Percentiles rank a stretch among this genome's conserved stretches.
Evolutionary conservation across 1,284 basidiomycete species (phyloP).

Genomic region (Cryptococcus depauperatus): DNA sequence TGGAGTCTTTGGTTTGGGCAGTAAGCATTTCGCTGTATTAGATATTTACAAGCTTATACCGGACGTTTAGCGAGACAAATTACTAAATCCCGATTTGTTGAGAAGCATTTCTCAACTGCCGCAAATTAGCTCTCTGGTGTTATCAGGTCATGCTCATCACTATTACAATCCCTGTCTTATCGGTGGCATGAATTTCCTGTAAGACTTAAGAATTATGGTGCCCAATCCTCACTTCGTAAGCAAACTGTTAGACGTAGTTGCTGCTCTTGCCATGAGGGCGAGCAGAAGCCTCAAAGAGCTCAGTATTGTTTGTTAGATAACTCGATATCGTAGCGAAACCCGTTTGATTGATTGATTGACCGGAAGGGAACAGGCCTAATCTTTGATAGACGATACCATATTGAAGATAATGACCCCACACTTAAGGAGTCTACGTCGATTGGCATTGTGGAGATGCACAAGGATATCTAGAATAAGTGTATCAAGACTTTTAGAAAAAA

Average conservation of each 20-base stretch:
- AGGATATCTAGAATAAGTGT: slow-evolving; percentile 30
- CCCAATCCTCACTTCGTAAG: slow-evolving; percentile 31
- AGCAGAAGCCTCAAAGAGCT: slow-evolving; percentile 30
- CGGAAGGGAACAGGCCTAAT: too few species aligned
- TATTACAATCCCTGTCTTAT: slow-evolving; percentile 34
- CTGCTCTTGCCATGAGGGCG: slow-evolving; percentile 15
- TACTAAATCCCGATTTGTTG: slow-evolving; percentile 30
- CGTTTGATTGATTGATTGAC: too few species aligned
- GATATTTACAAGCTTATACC: too few species aligned
- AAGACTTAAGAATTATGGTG: slow-evolving; percentile 41
- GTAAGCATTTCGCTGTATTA: slow-evolving; percentile 18
- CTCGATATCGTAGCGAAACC: slow-evolving; percentile 2
- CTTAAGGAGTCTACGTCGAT: slow-evolving; percentile 21
- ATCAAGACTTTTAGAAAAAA: slow-evolving; percentile 23
- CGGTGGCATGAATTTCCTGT: slow-evolving; percentile 20
- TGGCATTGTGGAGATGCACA: slow-evolving; percentile 37
- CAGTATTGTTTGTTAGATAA: slow-evolving; percentile 34
- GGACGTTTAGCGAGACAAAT: slow-evolving; percentile 42
- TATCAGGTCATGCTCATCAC: slow-evolving; percentile 37
- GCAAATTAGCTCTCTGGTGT: slow-evolving; percentile 28
- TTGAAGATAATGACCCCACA: slow-evolving; percentile 24
- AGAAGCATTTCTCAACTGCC: slow-evolving; percentile 22
- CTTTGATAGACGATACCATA: slow-evolving; percentile 31
- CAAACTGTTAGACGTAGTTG: slow-evolving; percentile 19
- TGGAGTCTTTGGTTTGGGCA: slow-evolving; percentile 40